These are phyloP conservation scores for Skeletonema tropicum DNA, from an alignment of 108 stramenopile species.

Conservation along the genomic window DNA sequence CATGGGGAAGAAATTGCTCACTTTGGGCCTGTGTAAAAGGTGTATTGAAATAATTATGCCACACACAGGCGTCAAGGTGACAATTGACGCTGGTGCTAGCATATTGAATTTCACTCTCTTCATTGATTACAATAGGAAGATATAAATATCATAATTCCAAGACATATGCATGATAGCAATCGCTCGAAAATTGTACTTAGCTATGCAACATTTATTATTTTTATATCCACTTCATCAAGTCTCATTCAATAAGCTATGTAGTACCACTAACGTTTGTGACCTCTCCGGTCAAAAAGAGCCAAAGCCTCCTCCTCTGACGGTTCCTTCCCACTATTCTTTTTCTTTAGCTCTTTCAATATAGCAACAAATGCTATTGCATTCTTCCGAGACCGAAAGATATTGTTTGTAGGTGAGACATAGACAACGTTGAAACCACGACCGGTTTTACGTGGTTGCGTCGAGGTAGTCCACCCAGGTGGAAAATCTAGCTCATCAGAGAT, in stretches of 20 bases:
- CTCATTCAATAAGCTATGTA: neutral
- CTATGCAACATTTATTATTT: conserved; percentile 2
- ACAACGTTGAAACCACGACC: neutral
- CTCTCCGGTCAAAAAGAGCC: neutral
- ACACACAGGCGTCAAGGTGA: neutral
- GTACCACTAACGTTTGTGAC: neutral
- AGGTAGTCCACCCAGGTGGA: neutral
- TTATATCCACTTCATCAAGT: neutral
- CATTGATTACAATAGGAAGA: neutral
- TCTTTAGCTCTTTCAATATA: neutral
- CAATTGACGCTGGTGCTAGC: neutral
- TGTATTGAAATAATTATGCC: neutral
- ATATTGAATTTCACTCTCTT: neutral
- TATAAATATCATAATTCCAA: neutral
- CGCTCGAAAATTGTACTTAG: neutral
- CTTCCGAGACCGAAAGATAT: neutral
- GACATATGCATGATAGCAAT: neutral
- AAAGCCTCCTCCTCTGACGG: neutral
- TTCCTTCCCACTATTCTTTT: neutral
- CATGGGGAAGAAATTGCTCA: conserved; percentile 2
- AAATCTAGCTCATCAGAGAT: neutral
- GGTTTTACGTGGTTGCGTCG: neutral
- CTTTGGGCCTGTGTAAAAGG: neutral
- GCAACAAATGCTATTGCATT: neutral
- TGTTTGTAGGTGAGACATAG: neutral